Conservation (phyloP, 257 asterid species). For the Voacanga thouarsii region DNA sequence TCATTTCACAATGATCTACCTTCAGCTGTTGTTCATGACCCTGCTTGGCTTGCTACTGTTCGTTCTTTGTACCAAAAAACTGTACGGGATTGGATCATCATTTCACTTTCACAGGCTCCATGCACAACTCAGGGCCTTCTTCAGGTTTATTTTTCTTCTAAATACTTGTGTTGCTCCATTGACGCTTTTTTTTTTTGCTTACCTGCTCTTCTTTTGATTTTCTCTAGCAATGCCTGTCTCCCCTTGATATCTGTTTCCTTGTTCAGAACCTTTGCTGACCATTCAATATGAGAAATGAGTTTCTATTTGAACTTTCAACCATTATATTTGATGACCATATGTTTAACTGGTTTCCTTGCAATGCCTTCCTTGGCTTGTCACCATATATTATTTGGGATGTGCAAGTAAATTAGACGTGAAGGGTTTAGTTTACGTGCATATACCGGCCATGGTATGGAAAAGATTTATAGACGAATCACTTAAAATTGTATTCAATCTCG, state of each 20-base stretch:
- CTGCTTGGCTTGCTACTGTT: constrained; percentile 82
- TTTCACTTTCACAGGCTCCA: constrained; percentile 96
- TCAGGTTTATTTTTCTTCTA: constrained; percentile 56
- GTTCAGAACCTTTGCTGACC: background rate
- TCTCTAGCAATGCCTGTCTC: background rate
- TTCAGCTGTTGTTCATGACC: constrained; percentile 84
- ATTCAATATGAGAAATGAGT: background rate
- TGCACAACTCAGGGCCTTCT: constrained; percentile 99
- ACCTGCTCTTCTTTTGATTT: background rate
- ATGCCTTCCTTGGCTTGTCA: background rate
- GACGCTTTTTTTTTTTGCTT: constrained; percentile 11
- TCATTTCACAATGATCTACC: constrained; percentile 92
- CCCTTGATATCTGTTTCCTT: background rate
- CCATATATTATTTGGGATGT: background rate
- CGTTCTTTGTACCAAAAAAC: constrained; percentile 89
- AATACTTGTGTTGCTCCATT: background rate
- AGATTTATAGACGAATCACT: background rate
- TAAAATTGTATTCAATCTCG: no score
- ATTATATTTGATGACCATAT: background rate
- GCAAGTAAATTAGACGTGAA: background rate
- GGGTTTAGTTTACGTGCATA: background rate
- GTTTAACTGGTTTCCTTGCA: background rate
- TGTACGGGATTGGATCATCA: constrained; percentile 91
- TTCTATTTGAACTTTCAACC: background rate
- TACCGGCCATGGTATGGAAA: background rate